Base-by-base conservation (phyloP, 352 stramenopile species). In the Pythium aquatile region DNA sequence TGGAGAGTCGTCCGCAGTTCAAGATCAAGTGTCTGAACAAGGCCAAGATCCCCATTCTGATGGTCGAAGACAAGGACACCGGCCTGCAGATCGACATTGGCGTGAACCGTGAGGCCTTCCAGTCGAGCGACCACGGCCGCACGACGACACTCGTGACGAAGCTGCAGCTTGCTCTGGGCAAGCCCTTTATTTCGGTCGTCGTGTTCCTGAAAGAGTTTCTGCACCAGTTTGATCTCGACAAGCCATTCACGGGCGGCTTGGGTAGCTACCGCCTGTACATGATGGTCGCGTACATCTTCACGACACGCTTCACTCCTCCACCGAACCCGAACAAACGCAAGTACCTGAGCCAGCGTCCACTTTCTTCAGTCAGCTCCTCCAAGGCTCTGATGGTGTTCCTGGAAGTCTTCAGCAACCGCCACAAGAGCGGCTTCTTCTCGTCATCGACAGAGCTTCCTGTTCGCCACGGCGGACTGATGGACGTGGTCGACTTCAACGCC, bases 221-320 rank as follows among this genome's bases (percentile, higher is more conserved):
- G 58, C 78, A 91, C 53, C 79, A 92, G 55, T 88, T 88, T 30
- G 78, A 87, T 2, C 68, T 94, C 5, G 81, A 92, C 73, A 94
- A 92, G 51, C 85, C 81, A 7, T 92, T 88, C 60, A 91, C 83
- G 10, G 85, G 83, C 16, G 85, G 85, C 0, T 67, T 94, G 13
- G 85, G 83, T 5, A 92, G 85, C 68, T 94, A 87, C 61, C 78
- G 85, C 2, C 66, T 94, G 20, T 94, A 94, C 51, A 78, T 92
- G 64, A 92, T 94, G 83, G 79, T 92, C 24, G 82, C 81, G 9
- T 85, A 76, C 52, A 71, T 94, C 14, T 83, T 91, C 62, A 68
- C 61, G 9, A 58, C 52, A 13, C 58, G 55, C 29, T 72, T 79
- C 8, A 46, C 65, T 14, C 57, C 65, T 14, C 57, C 20, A 10